These are phyloP conservation scores for Penicillium tannophilum DNA, from an alignment of 495 filamentous ascomycete species.

Conservation along the genomic window DNA sequence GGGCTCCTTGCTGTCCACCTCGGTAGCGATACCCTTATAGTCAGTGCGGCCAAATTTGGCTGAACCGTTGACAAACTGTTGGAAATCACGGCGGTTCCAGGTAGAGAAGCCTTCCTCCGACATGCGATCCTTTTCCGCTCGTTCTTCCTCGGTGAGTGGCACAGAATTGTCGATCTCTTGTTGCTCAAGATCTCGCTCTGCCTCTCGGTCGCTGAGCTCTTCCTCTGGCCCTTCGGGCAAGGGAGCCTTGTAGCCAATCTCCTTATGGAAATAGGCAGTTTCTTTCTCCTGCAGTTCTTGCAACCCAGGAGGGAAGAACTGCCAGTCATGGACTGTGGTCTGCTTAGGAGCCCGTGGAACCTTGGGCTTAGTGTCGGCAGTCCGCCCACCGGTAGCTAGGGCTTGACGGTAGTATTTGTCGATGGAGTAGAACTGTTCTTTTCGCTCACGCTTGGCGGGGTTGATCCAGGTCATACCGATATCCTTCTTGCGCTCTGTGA, in stretches of 20 bases:
- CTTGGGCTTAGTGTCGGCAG: slow-evolving; percentile 88
- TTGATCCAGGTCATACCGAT: slow-evolving; percentile 98
- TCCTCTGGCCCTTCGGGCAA: slow-evolving; percentile 84
- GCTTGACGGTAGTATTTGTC: slow-evolving; percentile 98
- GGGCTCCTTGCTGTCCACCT: slow-evolving; percentile 87
- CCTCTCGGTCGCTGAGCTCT: slow-evolving; percentile 78
- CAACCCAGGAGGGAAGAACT: slow-evolving; percentile 86
- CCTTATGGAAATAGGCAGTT: slow-evolving; percentile 92
- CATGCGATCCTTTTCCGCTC: slow-evolving; percentile 76
- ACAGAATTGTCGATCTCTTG: slow-evolving; percentile 89
- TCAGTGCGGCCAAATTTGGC: slow-evolving; percentile 87
- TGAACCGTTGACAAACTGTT: slow-evolving; percentile 94
- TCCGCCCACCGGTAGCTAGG: slow-evolving; percentile 79
- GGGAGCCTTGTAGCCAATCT: slow-evolving; percentile 90
- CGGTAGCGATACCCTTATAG: slow-evolving; percentile 79
- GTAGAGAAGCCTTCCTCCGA: slow-evolving; percentile 84
- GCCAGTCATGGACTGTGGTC: slow-evolving; percentile 88
- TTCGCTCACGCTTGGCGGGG: slow-evolving; percentile 95
- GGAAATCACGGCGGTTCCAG: slow-evolving; percentile 97
- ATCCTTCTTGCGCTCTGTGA: slow-evolving; percentile 86
- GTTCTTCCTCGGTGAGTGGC: slow-evolving; percentile 87
- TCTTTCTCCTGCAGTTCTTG: slow-evolving; percentile 93
- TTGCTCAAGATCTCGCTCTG: slow-evolving; percentile 85
- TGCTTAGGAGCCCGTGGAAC: slow-evolving; percentile 96
- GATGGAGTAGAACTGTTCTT: slow-evolving; percentile 96